Base-by-base conservation (phyloP, 371 early-diverging fungal species). In the Sporodiniella umbellata region DNA sequence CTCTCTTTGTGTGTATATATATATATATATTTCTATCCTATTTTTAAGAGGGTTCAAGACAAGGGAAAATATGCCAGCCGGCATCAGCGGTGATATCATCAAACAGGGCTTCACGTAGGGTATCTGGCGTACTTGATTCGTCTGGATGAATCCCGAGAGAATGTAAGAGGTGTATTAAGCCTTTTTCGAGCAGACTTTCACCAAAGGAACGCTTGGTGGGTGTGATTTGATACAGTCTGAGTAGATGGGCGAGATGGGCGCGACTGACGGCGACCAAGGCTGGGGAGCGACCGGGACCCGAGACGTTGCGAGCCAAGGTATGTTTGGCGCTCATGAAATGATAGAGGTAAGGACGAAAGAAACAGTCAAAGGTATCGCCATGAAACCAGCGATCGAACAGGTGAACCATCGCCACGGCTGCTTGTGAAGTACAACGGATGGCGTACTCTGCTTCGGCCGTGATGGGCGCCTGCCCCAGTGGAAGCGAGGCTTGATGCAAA, bases 331-430 rank as follows among this genome's bases (percentile, higher is more conserved):
- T 57, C 63, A 70, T 66, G 38, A 60, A 70, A 43, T 70, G 70
- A 45, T 63, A 66, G 8, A 70, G 31, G 44, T 66, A 70, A n/a
- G 70, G 66, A 45, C 70, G 45, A 60, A 70, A 70, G 45, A 70
- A 63, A 35, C 70, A 70, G 48, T 70, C 70, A 33, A 63, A 67
- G 3, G 55, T 54, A 8, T 62, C 56, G 1, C n/a, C 47, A n/a
- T 45, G 52, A 42, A 64, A 63, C 68, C 68, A 67, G 3, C 31
- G 42, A 11, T 60, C 49, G 45, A 63, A 67, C 14, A 67, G 23
- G 5, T 51, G 48, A n/a, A 57, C n/a, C 5, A 54, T 60, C 6
- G 68, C 68, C 6, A 63, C 49, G 0, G 68, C 64, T 0, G 68
- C 64, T 21, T 67, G 68, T 1, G 68, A 63, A 23, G 61, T 60